A percentile compares a stretch with the other conserved stretches of the same genome.
phyloP scores from a whole-genome alignment of 140 eudicot genomes.

The Erigeron philadelphicus region DNA sequence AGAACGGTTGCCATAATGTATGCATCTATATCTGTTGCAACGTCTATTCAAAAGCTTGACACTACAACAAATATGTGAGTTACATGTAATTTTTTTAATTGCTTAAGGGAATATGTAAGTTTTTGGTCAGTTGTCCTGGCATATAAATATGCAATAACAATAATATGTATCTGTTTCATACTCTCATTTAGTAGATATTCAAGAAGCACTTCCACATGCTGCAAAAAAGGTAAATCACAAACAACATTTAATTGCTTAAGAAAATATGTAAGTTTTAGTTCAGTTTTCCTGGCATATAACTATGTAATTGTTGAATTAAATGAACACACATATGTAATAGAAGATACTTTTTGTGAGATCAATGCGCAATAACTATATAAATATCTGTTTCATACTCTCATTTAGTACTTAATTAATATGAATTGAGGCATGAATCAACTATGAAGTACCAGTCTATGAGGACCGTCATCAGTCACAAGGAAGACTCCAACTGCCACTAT shows the following conservation, averaged over 20 bases:
- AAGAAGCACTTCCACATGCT: too few relatives aligned
- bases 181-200: background rate
- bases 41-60: background rate
- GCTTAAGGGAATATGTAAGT: background rate
- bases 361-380: background rate
- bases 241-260: too few relatives aligned
- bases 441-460: constrained; percentile 54
- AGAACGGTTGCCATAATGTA: background rate
- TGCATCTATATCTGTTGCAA: background rate
- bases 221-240: too few relatives aligned
- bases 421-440: background rate
- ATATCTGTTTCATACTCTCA: background rate
- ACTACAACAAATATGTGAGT: background rate
- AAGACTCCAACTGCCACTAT: constrained; percentile 30
- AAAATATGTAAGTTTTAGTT: too few relatives aligned
- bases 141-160: background rate
- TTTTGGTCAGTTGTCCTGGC: background rate
- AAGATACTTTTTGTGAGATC: too few relatives aligned
- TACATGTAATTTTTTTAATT: background rate
- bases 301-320: too few relatives aligned
- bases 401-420: background rate
- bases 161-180: background rate
- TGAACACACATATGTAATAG: too few relatives aligned
- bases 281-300: too few relatives aligned
- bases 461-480: constrained; percentile 37